Percentiles rank a stretch among this genome's conserved stretches.
Conservation (phyloP, 2,329 filamentous ascomycete genomes). For the Alternaria rosae region DNA sequence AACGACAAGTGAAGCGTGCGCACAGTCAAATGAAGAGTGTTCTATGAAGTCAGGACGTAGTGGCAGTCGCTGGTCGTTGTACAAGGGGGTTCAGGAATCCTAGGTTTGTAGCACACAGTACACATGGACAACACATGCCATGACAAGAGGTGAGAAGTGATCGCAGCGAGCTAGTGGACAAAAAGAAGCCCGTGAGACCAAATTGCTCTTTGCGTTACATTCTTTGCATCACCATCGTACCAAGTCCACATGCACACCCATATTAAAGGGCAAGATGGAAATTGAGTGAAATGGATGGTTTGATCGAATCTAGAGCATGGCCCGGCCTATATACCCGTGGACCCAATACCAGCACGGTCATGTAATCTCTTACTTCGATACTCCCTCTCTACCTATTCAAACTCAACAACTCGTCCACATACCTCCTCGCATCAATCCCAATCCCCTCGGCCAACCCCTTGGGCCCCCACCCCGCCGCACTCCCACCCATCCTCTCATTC, state of each 20-base stretch:
- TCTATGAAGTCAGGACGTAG: not conserved
- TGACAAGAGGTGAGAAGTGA: not conserved
- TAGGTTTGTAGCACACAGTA: not conserved
- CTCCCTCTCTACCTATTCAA: constrained; percentile 52
- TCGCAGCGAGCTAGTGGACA: not conserved
- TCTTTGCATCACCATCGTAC: not conserved
- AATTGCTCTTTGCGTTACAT: not conserved
- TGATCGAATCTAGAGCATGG: not conserved
- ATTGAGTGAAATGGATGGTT: not conserved
- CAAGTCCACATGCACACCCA: not conserved
- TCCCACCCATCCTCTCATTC: constrained; percentile 47
- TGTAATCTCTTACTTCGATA: not conserved
- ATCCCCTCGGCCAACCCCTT: constrained; percentile 73
- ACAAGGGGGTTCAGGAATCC: not conserved
- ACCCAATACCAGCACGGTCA: not conserved
- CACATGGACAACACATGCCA: not conserved
- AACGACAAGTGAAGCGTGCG: not conserved
- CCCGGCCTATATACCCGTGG: not conserved
- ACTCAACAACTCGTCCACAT: constrained; percentile 75
- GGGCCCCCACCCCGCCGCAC: constrained; percentile 62
- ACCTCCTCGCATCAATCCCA: constrained; percentile 76
- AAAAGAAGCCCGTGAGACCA: not conserved
- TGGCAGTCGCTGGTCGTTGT: not conserved
- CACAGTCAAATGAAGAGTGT: not conserved
- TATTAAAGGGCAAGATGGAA: not conserved